A percentile compares a stretch with the other conserved stretches of the same genome.
Conservation (phyloP, 2,329 filamentous ascomycete genomes). For the Neofusicoccum sp. region DNA sequence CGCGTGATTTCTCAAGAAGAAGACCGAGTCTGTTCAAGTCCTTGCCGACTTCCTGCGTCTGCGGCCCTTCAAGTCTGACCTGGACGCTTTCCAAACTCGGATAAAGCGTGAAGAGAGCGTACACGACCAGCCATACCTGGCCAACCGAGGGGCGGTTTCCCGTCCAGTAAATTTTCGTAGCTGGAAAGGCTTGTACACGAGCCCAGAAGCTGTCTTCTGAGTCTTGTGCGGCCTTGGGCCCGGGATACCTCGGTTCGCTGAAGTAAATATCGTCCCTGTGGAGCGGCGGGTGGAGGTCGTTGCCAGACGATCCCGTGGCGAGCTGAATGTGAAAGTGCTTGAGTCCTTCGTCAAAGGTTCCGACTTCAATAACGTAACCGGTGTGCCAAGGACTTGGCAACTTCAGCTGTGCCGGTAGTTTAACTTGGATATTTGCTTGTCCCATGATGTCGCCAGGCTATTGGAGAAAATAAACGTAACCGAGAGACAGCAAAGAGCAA, state of each 20-base stretch:
- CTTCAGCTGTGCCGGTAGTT: slow-evolving; percentile 24
- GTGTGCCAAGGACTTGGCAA: slow-evolving; percentile 40
- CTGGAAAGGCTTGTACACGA: background rate
- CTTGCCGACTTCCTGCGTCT: background rate
- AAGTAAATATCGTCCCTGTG: slow-evolving; percentile 32
- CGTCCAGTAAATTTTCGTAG: background rate
- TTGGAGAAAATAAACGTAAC: background rate
- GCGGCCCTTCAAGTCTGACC: slow-evolving; percentile 30
- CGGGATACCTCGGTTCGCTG: slow-evolving; percentile 30
- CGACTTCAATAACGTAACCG: slow-evolving; percentile 24
- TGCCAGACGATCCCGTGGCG: slow-evolving; percentile 21
- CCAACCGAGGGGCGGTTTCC: slow-evolving; percentile 35
- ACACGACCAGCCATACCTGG: slow-evolving; percentile 50
- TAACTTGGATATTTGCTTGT: background rate
- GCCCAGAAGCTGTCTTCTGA: background rate
- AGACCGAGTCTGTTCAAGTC: background rate
- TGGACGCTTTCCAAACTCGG: slow-evolving; percentile 47
- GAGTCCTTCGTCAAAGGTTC: background rate
- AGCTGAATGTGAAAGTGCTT: background rate
- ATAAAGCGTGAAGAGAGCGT: slow-evolving; percentile 45
- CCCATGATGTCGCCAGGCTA: background rate
- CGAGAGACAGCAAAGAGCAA: background rate
- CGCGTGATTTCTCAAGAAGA: slow-evolving; percentile 40
- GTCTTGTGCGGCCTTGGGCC: slow-evolving; percentile 27
- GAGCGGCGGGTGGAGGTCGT: slow-evolving; percentile 26